Conservation (phyloP, 2,329 filamentous ascomycete species). For the Akanthomyces uredinophilus region DNA sequence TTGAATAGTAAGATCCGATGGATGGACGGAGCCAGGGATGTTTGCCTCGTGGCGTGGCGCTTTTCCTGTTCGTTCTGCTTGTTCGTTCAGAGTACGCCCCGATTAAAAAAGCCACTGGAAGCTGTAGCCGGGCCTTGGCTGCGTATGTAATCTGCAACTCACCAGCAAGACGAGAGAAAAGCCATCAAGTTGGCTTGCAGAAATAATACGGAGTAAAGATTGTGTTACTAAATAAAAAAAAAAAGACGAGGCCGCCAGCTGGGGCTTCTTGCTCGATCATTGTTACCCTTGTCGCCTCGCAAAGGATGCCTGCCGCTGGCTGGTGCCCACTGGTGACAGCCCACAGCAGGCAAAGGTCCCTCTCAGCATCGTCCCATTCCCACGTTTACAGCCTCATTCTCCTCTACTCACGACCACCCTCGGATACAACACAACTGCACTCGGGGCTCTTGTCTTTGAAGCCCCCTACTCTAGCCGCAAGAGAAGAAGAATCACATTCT, state of each 20-base stretch:
- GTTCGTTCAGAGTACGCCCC: background rate
- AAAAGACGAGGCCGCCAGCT: background rate
- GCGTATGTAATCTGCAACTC: background rate
- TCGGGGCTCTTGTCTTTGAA: too few relatives aligned
- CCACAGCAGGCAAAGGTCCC: too few relatives aligned
- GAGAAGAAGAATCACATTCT: too few relatives aligned
- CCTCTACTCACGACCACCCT: too few relatives aligned
- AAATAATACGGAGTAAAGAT: background rate
- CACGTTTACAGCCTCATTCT: too few relatives aligned
- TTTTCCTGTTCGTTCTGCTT: background rate
- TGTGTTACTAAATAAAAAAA: background rate
- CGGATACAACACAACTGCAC: too few relatives aligned
- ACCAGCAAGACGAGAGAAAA: too few relatives aligned
- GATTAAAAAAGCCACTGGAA: background rate
- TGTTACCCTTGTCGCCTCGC: background rate
- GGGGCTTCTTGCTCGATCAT: background rate
- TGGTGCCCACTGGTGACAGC: background rate
- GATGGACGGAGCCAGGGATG: conserved; percentile 9
- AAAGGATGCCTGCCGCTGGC: too few relatives aligned
- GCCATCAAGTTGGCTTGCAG: background rate
- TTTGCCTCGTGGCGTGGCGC: conserved; percentile 9
- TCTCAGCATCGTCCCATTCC: too few relatives aligned
- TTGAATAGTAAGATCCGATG: conserved; percentile 7
- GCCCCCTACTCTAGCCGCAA: too few relatives aligned
- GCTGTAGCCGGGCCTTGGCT: background rate